A percentile compares a stretch with the other conserved stretches of the same genome.
phyloP scores from a whole-genome alignment of 352 stramenopile species.

The Globisporangium parvum region DNA sequence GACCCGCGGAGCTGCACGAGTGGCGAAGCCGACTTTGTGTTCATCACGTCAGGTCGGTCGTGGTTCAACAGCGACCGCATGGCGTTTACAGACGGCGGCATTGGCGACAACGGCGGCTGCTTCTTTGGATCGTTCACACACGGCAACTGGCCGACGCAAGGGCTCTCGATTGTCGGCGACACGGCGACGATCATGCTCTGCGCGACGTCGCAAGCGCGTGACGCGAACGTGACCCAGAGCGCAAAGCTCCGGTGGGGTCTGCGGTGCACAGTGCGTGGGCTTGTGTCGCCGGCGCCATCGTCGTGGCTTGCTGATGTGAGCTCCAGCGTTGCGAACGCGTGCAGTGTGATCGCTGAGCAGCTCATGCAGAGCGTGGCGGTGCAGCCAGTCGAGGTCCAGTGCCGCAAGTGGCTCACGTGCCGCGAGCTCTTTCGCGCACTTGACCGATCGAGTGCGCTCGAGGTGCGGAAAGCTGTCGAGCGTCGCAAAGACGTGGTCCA shows the following conservation, averaged over 20 bases:
- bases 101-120: constrained; percentile 56
- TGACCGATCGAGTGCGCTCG: constrained; percentile 16
- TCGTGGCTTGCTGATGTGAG: constrained; percentile 30
- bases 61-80: constrained; percentile 58
- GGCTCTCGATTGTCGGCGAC: constrained; percentile 54
- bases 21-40: constrained; percentile 57
- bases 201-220: constrained; percentile 47
- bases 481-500: constrained; percentile 11
- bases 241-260: constrained; percentile 57
- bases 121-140: constrained; percentile 51
- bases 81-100: constrained; percentile 47
- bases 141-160: constrained; percentile 51
- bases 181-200: constrained; percentile 65
- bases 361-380: constrained; percentile 26
- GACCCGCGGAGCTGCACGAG: constrained; percentile 53
- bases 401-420: constrained; percentile 20
- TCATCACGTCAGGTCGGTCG: constrained; percentile 48
- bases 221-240: constrained; percentile 12
- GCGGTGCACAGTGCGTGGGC: constrained; percentile 45
- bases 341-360: constrained; percentile 28
- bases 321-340: constrained; percentile 27
- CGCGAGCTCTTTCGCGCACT: constrained; percentile 24
- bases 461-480: constrained; percentile 3
- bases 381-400: constrained; percentile 26
- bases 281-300: constrained; percentile 13